Conservation (phyloP, 345 rosid species). For the Geranium rotundifolium region DNA sequence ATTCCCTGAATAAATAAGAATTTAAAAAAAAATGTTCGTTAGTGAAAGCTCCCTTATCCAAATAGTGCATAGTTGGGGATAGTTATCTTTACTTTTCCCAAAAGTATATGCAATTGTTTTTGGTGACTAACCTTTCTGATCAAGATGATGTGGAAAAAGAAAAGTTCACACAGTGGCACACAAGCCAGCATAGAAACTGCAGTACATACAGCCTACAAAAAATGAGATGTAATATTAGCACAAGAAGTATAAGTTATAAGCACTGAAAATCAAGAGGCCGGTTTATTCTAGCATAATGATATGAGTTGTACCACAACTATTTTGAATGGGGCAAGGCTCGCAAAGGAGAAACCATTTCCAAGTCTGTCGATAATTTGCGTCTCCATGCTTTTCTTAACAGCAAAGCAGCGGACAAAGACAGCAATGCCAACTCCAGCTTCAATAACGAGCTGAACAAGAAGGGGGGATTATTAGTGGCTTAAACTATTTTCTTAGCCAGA, state of each 20-base stretch:
- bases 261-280: slow-evolving; percentile 3
- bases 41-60: neutral
- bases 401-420: slow-evolving; percentile 81
- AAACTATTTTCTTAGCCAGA: neutral
- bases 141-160: slow-evolving; percentile 91
- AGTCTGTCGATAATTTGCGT: slow-evolving; percentile 84
- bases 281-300: slow-evolving; percentile 1
- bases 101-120: too few relatives aligned
- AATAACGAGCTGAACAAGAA: slow-evolving; percentile 50
- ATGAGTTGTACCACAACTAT: slow-evolving; percentile 68
- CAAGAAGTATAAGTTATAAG: slow-evolving; percentile 1
- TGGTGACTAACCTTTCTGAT: slow-evolving; percentile 57
- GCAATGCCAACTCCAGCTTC: slow-evolving; percentile 91
- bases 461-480: too few relatives aligned
- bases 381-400: slow-evolving; percentile 69
- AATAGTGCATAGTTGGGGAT: too few relatives aligned
- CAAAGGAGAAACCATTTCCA: slow-evolving; percentile 80
- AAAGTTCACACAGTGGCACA: slow-evolving; percentile 82
- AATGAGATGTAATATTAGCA: slow-evolving; percentile 16
- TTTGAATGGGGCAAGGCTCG: slow-evolving; percentile 68
- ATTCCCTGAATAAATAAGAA: slow-evolving; percentile 39
- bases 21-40: neutral
- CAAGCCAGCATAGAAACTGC: slow-evolving; percentile 83
- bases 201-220: slow-evolving; percentile 69
- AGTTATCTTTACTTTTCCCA: too few relatives aligned